Conservation (phyloP, 2,329 filamentous ascomycete genomes). For the Ilyonectria sp. region DNA sequence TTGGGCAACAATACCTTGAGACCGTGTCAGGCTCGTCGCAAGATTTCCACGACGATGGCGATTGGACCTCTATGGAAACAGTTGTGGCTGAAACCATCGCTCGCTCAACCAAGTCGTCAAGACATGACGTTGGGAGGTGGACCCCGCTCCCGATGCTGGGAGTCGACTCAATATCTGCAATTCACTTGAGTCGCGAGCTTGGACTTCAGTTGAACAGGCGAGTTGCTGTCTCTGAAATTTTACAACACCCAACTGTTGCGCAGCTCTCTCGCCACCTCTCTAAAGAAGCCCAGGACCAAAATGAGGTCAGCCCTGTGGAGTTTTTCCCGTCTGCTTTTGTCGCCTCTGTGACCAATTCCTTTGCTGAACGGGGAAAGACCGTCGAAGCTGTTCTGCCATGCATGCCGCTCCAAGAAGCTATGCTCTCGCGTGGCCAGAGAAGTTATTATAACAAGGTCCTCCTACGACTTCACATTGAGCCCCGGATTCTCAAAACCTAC, state of each 20-base stretch:
- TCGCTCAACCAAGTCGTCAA: constrained; percentile 61
- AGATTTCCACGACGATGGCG: constrained; percentile 51
- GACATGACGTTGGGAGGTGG: constrained; percentile 68
- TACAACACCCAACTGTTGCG: constrained; percentile 78
- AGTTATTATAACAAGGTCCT: constrained; percentile 83
- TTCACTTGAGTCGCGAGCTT: constrained; percentile 75
- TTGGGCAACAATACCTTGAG: constrained; percentile 64
- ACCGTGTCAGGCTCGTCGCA: constrained; percentile 43
- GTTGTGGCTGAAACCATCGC: constrained; percentile 70
- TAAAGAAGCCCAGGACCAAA: constrained; percentile 2
- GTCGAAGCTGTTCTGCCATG: constrained; percentile 80
- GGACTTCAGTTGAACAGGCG: constrained; percentile 60
- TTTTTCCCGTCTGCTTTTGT: constrained; percentile 50
- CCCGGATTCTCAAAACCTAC: constrained; percentile 65
- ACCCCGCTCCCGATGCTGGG: constrained; percentile 85
- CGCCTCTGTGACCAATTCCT: constrained; percentile 48
- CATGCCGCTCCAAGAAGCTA: constrained; percentile 89
- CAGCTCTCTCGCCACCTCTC: constrained; percentile 64
- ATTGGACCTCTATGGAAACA: constrained; percentile 71
- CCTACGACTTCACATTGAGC: constrained; percentile 70
- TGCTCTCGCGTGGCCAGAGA: constrained; percentile 72
- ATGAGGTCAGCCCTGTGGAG: background rate
- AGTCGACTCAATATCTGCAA: constrained; percentile 87
- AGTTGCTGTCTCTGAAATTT: constrained; percentile 77
- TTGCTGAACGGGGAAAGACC: constrained; percentile 49